Base-by-base conservation (phyloP, 495 filamentous ascomycete species). In the Aspergillus nanangensis region DNA sequence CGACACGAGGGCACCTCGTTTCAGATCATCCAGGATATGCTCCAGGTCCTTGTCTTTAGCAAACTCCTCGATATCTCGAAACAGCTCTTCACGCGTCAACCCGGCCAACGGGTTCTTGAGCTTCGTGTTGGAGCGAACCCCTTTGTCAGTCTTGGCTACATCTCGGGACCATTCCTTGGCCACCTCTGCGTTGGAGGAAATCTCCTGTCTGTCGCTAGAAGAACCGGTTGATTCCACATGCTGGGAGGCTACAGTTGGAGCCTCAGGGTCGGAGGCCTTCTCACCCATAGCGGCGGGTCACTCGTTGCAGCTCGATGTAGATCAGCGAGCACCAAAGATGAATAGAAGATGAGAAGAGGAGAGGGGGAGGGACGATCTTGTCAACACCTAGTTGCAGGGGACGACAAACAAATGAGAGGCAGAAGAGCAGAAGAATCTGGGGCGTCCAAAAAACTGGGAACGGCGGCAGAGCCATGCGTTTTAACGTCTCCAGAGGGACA, bases 1-100 rank as follows among this genome's bases (percentile, higher is more conserved):
- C 3, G 80, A 79, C 24, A 88, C 66, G 32, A 84, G 67, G 34
- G 86, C 86, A 7, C 86, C 86, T 41, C 81, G 72, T 29, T 78
- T 74, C 44, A 89, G 75, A 13, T 79, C 74, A 13, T 75, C 68
- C 8, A 81, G 48, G 44, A 86, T 76, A 32, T 75, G 65, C 20
- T 68, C 75, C 25, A 87, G 61, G 5, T 70, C 66, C 41, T 81
- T 68, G 21, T 75, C 64, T 2, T 51, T 61, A 13, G 79, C 82
- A 55, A 84, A 88, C 3, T 70, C 65, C 44, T 78, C 80, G 22
- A 82, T 82, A 62, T 77, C 76, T 27, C 69, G 58, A 19, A 61
- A 62, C 3, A 89, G 67, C 50, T 79, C 69, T 15, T 75, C 69
- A n/a, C 69, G 62, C 23, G 67, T 66, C 21, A 82, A 66, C 19